phyloP scores from a whole-genome alignment of 441 rosid genomes.

The Corymbia calophylla region DNA sequence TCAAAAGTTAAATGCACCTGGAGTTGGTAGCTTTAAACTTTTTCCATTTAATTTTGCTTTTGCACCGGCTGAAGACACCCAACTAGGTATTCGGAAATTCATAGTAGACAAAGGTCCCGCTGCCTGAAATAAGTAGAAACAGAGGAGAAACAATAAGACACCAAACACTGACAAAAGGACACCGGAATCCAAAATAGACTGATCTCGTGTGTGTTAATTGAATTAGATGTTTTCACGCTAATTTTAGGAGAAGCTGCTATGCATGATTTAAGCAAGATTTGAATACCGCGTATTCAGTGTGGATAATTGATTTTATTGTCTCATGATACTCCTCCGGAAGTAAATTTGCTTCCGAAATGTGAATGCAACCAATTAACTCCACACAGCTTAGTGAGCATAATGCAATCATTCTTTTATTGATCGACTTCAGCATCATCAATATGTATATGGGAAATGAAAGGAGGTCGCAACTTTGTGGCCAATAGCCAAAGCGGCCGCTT shows the following conservation, averaged over 20 bases:
- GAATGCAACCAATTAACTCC: background rate
- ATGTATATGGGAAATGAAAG: background rate
- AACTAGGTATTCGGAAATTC: conserved; percentile 68
- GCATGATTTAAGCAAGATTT: background rate
- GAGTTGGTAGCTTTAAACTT: conserved; percentile 40
- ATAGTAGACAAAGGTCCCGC: conserved; percentile 40
- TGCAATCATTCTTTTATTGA: background rate
- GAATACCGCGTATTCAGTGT: background rate
- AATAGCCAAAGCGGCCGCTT: background rate
- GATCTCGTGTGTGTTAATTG: background rate
- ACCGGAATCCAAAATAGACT: background rate
- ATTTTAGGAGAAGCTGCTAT: background rate
- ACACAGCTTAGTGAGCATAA: background rate
- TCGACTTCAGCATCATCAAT: background rate
- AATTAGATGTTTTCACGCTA: background rate
- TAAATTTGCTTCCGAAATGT: background rate
- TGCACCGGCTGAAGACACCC: conserved; percentile 56
- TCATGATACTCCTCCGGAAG: background rate
- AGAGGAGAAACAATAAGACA: background rate
- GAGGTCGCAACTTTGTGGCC: background rate
- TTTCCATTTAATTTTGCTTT: conserved; percentile 49
- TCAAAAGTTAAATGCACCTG: conserved; percentile 34
- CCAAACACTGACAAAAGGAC: background rate
- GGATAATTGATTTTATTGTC: background rate
- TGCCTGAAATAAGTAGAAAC: conserved; percentile 23